phyloP scores from a whole-genome alignment of 2,329 filamentous ascomycete genomes.

The Atkinsonella hypoxylon region DNA sequence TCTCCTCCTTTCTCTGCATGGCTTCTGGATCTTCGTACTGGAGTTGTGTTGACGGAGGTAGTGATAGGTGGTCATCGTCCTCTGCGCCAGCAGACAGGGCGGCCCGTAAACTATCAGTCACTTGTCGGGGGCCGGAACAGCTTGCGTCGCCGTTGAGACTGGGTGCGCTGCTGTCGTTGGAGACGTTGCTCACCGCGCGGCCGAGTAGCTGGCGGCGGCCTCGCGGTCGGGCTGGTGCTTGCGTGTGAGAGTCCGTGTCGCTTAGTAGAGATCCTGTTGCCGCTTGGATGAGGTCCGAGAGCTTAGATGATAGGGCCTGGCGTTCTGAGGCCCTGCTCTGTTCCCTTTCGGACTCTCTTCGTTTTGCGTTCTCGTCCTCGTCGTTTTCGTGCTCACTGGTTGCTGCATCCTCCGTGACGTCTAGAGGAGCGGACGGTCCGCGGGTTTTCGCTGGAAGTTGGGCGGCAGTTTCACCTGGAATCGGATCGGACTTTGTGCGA shows the following conservation, averaged over 20 bases:
- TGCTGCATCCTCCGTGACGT: neutral
- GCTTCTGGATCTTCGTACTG: conserved; percentile 41
- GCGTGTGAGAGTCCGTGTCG: conserved; percentile 8
- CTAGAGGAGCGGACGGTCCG: conserved; percentile 8
- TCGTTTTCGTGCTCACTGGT: conserved; percentile 1
- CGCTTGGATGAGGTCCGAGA: conserved; percentile 29
- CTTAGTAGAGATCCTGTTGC: neutral
- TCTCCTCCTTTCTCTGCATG: conserved; percentile 26
- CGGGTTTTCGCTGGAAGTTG: conserved; percentile 3
- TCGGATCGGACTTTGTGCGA: conserved; percentile 28
- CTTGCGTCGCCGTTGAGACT: conserved; percentile 20
- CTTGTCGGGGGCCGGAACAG: conserved; percentile 11
- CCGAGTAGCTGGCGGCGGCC: conserved; percentile 41
- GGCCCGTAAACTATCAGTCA: conserved; percentile 5
- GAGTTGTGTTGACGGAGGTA: conserved; percentile 38
- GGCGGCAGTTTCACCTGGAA: conserved; percentile 7
- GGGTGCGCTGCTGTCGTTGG: conserved; percentile 34
- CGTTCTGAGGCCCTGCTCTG: conserved; percentile 25
- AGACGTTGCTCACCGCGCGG: conserved; percentile 46
- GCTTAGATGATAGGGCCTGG: conserved; percentile 28
- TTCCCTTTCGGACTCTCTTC: conserved; percentile 11
- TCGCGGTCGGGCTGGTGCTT: conserved; percentile 12
- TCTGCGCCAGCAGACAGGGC: conserved; percentile 5
- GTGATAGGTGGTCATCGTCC: conserved; percentile 13
- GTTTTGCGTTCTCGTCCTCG: conserved; percentile 6